These are phyloP conservation scores for Metschnikowia rubicola DNA, from an alignment of 805 yeast species.

Conservation along the genomic window DNA sequence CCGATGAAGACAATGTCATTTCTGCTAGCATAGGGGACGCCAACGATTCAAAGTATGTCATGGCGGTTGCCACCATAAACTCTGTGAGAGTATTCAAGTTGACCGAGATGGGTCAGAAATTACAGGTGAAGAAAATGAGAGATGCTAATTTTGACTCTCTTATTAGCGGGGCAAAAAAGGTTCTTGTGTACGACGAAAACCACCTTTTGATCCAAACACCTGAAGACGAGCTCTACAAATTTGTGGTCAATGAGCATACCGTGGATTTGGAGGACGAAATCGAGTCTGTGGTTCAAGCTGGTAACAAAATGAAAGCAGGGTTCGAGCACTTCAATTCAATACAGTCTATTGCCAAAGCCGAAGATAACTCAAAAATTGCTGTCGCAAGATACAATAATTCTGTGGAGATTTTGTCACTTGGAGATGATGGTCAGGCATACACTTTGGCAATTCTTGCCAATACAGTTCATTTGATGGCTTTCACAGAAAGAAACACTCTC, in stretches of 20 bases:
- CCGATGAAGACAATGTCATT: conserved; percentile 79
- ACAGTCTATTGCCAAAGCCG: conserved; percentile 49
- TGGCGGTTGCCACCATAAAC: conserved; percentile 70
- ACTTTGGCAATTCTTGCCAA: conserved; percentile 58
- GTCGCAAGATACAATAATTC: conserved; percentile 64
- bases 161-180: conserved; percentile 54
- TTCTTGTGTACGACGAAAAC: conserved; percentile 44
- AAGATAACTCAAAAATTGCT: conserved; percentile 45
- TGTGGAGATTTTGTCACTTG: conserved; percentile 48
- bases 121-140: conserved; percentile 52
- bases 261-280: conserved; percentile 41
- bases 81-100: conserved; percentile 68
- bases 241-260: conserved; percentile 28
- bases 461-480: conserved; percentile 58
- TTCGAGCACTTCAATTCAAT: conserved; percentile 50
- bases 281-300: conserved; percentile 22
- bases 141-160: conserved; percentile 39
- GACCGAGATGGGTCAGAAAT: conserved; percentile 35
- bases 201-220: conserved; percentile 52
- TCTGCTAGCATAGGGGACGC: conserved; percentile 57
- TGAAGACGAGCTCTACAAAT: conserved; percentile 55
- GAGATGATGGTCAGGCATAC: conserved; percentile 23
- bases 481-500: conserved; percentile 50
- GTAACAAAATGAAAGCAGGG: conserved; percentile 20
- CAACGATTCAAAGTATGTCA: conserved; percentile 48